These are phyloP conservation scores for Fusarium annulatum DNA, from an alignment of 2,329 filamentous ascomycete species.

Conservation along the genomic window DNA sequence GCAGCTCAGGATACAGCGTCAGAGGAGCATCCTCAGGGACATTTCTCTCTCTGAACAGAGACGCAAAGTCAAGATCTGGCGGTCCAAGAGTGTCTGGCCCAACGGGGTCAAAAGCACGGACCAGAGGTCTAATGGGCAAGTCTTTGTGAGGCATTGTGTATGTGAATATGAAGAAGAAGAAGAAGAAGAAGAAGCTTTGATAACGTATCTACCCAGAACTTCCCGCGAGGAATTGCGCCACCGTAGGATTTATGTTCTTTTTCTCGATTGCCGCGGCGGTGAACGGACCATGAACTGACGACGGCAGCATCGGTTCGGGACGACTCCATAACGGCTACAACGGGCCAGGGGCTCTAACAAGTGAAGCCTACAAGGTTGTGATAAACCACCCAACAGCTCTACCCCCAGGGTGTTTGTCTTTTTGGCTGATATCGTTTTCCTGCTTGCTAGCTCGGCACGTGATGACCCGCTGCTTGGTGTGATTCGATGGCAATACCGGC, in stretches of 20 bases:
- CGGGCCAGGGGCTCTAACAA: not conserved
- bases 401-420: not conserved
- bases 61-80: constrained; percentile 9
- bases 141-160: constrained; percentile 21
- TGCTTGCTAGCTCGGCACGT: constrained; percentile 5
- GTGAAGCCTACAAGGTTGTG: constrained; percentile 2
- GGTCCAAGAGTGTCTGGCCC: not conserved
- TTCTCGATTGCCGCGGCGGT: constrained; percentile 13
- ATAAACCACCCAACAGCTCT: not conserved
- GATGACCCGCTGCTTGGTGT: not conserved
- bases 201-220: not conserved
- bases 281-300: constrained; percentile 26
- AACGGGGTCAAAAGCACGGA: constrained; percentile 9
- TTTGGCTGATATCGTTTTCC: not conserved
- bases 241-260: not conserved
- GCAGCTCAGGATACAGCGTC: not conserved
- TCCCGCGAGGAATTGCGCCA: not conserved
- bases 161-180: not conserved
- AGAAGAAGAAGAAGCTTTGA: not conserved
- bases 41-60: not conserved
- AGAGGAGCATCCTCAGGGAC: constrained; percentile 9
- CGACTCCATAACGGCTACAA: constrained; percentile 27
- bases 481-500: constrained; percentile 9
- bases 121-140: constrained; percentile 9
- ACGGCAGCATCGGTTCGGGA: constrained; percentile 11